Percentiles rank a stretch among this genome's conserved stretches.
phyloP scores from a whole-genome alignment of 495 filamentous ascomycete species.

The Annulohypoxylon bovei region DNA sequence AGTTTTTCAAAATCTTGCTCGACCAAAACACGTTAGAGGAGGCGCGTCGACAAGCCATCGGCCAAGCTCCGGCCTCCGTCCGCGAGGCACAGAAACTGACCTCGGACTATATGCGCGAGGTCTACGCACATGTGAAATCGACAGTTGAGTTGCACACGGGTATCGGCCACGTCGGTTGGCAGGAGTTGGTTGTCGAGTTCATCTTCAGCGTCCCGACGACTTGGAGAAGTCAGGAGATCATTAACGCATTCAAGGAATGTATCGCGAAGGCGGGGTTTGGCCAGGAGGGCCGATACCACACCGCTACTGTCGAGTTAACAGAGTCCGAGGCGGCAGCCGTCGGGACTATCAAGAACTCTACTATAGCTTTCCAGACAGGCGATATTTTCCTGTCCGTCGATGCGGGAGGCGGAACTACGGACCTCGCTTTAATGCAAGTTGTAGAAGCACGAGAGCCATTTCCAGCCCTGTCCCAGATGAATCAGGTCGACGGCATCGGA shows the following conservation, averaged over 20 bases:
- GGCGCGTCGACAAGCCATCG: conserved; percentile 50
- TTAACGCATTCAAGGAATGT: conserved; percentile 64
- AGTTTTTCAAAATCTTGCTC: conserved; percentile 72
- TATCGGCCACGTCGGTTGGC: conserved; percentile 54
- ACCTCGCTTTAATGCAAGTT: conserved; percentile 52
- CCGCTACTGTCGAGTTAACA: conserved; percentile 68
- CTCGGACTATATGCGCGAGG: conserved; percentile 62
- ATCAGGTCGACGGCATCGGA: conserved; percentile 51
- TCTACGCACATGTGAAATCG: conserved; percentile 65
- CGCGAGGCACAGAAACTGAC: conserved; percentile 64
- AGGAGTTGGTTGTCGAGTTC: conserved; percentile 64
- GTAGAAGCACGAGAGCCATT: conserved; percentile 37
- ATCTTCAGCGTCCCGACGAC: conserved; percentile 75
- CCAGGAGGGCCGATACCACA: conserved; percentile 53
- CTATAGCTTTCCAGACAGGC: conserved; percentile 45
- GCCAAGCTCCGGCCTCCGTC: conserved; percentile 44
- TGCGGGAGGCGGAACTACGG: conserved; percentile 53
- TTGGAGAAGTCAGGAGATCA: conserved; percentile 67
- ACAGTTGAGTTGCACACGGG: conserved; percentile 54
- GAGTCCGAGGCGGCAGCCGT: conserved; percentile 77
- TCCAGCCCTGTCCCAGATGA: conserved; percentile 49
- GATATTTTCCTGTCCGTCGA: conserved; percentile 50
- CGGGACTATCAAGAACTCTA: conserved; percentile 49
- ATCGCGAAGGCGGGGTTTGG: conserved; percentile 64
- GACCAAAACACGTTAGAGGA: conserved; percentile 52